Base-by-base conservation (phyloP, 2,329 filamentous ascomycete genomes). In the Xylaria sp. region DNA sequence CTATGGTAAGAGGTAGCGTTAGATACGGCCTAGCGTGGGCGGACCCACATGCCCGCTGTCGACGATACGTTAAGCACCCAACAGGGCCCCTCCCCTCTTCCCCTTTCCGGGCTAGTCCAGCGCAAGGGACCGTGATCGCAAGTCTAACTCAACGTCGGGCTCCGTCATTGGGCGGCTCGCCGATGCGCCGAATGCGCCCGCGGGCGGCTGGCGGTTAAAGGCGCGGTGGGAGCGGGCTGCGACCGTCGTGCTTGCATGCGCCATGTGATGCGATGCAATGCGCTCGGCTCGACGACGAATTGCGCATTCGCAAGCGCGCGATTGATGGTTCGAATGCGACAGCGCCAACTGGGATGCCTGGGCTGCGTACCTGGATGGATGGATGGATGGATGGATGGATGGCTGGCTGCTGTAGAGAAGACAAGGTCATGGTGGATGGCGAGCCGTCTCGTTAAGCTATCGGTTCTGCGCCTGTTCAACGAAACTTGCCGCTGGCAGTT, bases 131-230 rank as follows among this genome's bases (percentile, higher is more conserved):
- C 52, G 31, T 31, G 37, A 57, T 56, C 52, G 29, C 58, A 57
- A 62, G 62, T 61, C 62, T 64, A 64, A 64, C 54, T 64, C 58
- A 38, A 64, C 58, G 58, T 51, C 61, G 60, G 15, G 31, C 29
- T 29, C 35, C 46, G 29, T 53, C 23, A 46, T 52, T 44, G 40
- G 25, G n/a, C 9, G 13, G 19, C 5, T 3, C 21, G 13, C 13
- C 25, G 23, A 37, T 63, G 46, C 51, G 55, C 41, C 29, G 52
- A 13, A n/a, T n/a, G n/a, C n/a, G n/a, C n/a, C n/a, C n/a, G n/a
- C n/a, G n/a, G n/a, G n/a, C n/a, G n/a, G n/a, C n/a, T n/a, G n/a
- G 59, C 59, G 54, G 53, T n/a, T 61, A 53, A 46, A 52, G 29
- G 13, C 4, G 11, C 41, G 23, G 29, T 17, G 23, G 29, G 25